Base-by-base conservation (phyloP, 2,329 filamentous ascomycete species). In the Colletotrichum siamense region DNA sequence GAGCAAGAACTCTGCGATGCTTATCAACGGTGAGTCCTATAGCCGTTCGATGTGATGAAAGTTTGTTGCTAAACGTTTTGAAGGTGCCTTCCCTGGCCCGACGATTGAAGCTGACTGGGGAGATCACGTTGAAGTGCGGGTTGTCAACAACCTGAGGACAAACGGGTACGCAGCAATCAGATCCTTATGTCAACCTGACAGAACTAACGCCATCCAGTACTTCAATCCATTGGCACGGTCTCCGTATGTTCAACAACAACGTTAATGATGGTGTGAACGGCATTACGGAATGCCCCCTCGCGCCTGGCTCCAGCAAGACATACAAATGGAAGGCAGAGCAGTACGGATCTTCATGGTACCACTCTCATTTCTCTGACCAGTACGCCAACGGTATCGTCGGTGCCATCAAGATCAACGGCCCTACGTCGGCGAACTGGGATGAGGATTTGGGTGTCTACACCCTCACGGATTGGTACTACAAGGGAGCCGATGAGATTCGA, bases 131-230 rank as follows among this genome's bases (percentile, higher is more conserved):
- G 84, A 93, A 64, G 89, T 95, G 66, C 91, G 91, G 28, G 90
- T 95, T 73, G 88, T 91, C 83, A 95, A 95, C 82, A 87, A 90
- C n/a, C 88, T 95, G 3, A 87, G 87, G 16, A 83, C 81, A 36
- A 87, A 86, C 77, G 84, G 83, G 83, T 85, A 73, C 57, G 81
- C 73, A 6, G 22, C 6, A 24, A 24, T 5, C 10, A n/a, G 4
- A 66, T 18, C 3, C 2, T 6, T 24, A 8, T 22, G n/a, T 34
- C 12, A 4, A 16, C 8, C 3, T 30, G 15, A 22, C 15, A 4
- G 18, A 6, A 26, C 62, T 64, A 18, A 64, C 22, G 34, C 2
- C 3, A 6, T 6, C 4, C 5, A 83, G 85, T 28, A 88, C 86
- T 1, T 85, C 86, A 1, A 82, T 90, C 32, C 88, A 90, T 79